Conservation (phyloP, 805 yeast genomes). For the Yarrowia deformans region DNA sequence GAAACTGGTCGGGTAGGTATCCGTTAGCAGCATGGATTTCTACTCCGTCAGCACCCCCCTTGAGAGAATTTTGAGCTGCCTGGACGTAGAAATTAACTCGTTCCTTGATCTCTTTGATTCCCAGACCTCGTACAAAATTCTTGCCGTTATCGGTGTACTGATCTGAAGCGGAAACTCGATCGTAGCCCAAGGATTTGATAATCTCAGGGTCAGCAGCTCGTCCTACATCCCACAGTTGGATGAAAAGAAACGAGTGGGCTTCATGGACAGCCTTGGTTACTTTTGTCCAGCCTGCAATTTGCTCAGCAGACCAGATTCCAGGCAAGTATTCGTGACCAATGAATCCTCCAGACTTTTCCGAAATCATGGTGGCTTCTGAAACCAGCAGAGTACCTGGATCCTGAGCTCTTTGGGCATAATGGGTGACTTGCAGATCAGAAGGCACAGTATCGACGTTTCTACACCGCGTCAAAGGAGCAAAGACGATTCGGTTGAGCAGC, state of each 20-base stretch:
- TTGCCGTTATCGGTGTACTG: slow-evolving; percentile 42
- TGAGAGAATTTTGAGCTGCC: slow-evolving; percentile 61
- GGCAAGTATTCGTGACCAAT: slow-evolving; percentile 42
- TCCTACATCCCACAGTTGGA: slow-evolving; percentile 60
- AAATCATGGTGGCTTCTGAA: slow-evolving; percentile 62
- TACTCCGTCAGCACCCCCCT: slow-evolving; percentile 67
- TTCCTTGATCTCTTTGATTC: slow-evolving; percentile 54
- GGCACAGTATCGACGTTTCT: slow-evolving; percentile 54
- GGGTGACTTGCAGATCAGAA: slow-evolving; percentile 56
- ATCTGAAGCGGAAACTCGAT: slow-evolving; percentile 54
- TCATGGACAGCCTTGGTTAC: slow-evolving; percentile 58
- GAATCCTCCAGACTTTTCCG: slow-evolving; percentile 55
- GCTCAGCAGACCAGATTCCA: slow-evolving; percentile 48
- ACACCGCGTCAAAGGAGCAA: slow-evolving; percentile 33
- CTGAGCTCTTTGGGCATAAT: slow-evolving; percentile 64
- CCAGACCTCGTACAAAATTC: slow-evolving; percentile 48
- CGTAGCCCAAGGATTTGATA: slow-evolving; percentile 53
- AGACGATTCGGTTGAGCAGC: slow-evolving; percentile 1
- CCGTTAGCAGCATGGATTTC: slow-evolving; percentile 75
- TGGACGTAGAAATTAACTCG: slow-evolving; percentile 54
- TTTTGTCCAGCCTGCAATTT: slow-evolving; percentile 50
- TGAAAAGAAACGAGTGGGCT: slow-evolving; percentile 51
- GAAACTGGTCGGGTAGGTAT: slow-evolving; percentile 59
- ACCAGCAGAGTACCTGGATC: slow-evolving; percentile 66
- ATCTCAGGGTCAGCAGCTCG: slow-evolving; percentile 54